Percentiles rank a stretch among this genome's conserved stretches.
These are phyloP conservation scores for Colletotrichum sp. DNA, from an alignment of 2,329 filamentous ascomycete species.

Conservation along the genomic window DNA sequence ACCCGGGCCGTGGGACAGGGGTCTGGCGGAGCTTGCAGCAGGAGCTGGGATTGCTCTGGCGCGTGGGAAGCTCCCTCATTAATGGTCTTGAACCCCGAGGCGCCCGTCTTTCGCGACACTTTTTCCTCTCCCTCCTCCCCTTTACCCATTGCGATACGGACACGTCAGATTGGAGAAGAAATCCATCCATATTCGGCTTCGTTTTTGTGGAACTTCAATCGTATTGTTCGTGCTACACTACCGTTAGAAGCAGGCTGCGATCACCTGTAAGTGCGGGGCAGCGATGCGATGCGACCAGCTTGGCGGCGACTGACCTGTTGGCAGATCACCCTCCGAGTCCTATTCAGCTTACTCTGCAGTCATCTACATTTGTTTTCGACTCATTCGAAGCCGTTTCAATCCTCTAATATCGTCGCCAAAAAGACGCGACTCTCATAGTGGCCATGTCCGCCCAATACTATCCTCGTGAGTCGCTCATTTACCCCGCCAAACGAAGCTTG, in stretches of 20 bases:
- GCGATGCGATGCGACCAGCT: not conserved
- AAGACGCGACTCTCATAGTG: not conserved
- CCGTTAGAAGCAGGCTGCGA: not conserved
- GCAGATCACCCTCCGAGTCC: not conserved
- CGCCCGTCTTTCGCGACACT: not conserved
- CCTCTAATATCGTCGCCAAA: not conserved
- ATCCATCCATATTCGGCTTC: not conserved
- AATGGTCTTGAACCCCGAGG: slow-evolving; percentile 9
- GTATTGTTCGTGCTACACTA: not conserved
- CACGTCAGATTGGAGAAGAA: not conserved
- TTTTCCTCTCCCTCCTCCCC: not conserved
- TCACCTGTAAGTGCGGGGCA: slow-evolving; percentile 20
- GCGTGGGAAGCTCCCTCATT: slow-evolving; percentile 14
- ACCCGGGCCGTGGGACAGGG: not conserved
- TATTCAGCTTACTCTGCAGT: not conserved
- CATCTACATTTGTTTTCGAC: not conserved
- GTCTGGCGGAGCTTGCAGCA: slow-evolving; percentile 17
- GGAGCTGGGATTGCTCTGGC: slow-evolving; percentile 3
- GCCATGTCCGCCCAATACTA: slow-evolving; percentile 20
- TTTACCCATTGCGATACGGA: not conserved
- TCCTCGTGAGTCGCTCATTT: slow-evolving; percentile 11
- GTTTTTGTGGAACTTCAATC: not conserved
- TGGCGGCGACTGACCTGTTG: not conserved
- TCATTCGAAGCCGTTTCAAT: not conserved
- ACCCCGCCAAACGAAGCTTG: not conserved